Evolutionary conservation across 169 alveolate species (phyloP).

Genomic region (Plasmodium malariae): DNA sequence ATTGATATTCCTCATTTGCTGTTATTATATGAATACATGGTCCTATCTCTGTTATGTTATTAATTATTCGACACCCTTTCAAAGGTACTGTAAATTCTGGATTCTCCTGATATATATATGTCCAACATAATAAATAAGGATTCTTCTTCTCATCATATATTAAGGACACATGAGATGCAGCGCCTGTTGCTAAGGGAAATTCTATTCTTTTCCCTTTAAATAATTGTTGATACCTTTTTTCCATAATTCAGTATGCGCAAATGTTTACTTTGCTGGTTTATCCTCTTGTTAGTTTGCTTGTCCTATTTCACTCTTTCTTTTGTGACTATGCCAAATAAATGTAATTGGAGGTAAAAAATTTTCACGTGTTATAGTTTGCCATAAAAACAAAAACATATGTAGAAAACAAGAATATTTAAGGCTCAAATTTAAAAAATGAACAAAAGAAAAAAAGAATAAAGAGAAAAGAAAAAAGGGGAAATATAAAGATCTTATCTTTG

Average conservation of each 20-base stretch:
- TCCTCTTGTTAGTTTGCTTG: too few relatives aligned
- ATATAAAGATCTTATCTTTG: not conserved
- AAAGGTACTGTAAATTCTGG: conserved; percentile 75
- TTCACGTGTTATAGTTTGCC: too few relatives aligned
- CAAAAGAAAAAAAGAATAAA: too few relatives aligned
- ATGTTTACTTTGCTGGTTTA: too few relatives aligned
- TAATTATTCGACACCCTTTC: conserved; percentile 75
- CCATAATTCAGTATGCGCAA: too few relatives aligned
- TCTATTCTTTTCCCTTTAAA: conserved; percentile 75
- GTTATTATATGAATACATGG: conserved; percentile 75
- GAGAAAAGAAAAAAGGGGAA: too few relatives aligned
- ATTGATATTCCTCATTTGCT: conserved; percentile 71
- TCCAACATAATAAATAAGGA: conserved; percentile 70
- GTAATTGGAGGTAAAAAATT: not conserved
- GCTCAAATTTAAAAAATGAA: too few relatives aligned
- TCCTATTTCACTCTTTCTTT: not conserved
- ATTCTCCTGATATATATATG: conserved; percentile 59
- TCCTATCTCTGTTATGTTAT: conserved; percentile 73
- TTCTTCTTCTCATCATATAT: conserved; percentile 75
- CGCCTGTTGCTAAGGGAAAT: conserved; percentile 76
- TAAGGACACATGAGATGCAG: conserved; percentile 76
- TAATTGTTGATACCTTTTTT: conserved; percentile 63
- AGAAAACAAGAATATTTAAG: not conserved
- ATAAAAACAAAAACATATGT: not conserved
- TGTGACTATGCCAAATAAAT: not conserved